Evolutionary conservation across 306 rosid species (phyloP).

Genomic region (Medicago ruthenica): DNA sequence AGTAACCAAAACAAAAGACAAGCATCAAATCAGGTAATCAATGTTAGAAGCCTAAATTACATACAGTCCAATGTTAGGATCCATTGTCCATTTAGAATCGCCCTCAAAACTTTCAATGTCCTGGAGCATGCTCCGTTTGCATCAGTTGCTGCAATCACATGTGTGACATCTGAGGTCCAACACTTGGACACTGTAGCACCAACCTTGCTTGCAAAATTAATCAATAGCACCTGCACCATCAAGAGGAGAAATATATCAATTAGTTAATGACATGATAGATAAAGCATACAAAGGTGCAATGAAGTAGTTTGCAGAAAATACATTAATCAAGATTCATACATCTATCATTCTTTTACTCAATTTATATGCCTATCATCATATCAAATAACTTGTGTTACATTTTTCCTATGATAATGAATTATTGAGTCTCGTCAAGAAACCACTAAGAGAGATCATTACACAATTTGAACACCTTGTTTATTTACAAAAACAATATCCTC

Average conservation of each 20-base stretch:
- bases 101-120: constrained; percentile 86
- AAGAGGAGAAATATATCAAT: constrained; percentile 1
- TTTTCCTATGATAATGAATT: not conserved
- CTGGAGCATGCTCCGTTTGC: constrained; percentile 83
- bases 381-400: not conserved
- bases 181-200: constrained; percentile 73
- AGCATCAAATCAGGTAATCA: constrained; percentile 6
- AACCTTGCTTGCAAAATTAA: constrained; percentile 59
- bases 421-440: not conserved
- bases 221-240: constrained; percentile 60
- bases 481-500: not conserved
- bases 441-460: not conserved
- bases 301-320: not conserved
- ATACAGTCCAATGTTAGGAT: constrained; percentile 82
- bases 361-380: not conserved
- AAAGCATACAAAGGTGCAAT: not conserved
- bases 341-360: too few species aligned
- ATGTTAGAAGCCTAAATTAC: constrained; percentile 31
- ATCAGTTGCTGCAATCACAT: constrained; percentile 81
- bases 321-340: not conserved
- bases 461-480: not conserved
- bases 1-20: constrained; percentile 25
- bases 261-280: constrained; percentile 17
- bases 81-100: constrained; percentile 84
- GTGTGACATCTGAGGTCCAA: constrained; percentile 84